Percentiles rank a stretch among this genome's conserved stretches.
Evolutionary conservation across 192 early-diverging fungal genomes (phyloP).

Genomic region (Cladochytrium replicatum): DNA sequence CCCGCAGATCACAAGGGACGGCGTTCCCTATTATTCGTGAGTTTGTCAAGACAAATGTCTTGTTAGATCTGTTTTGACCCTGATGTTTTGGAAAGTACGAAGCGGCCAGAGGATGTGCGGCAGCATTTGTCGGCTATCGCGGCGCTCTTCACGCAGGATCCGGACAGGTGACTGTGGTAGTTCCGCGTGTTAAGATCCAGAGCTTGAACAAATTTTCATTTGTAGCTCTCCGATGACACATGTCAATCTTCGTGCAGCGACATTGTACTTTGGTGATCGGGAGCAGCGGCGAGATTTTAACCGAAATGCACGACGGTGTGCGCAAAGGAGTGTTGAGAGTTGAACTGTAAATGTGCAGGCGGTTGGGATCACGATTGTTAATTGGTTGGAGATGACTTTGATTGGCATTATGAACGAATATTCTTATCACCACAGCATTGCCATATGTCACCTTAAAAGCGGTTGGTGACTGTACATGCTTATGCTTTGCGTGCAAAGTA

Average conservation of each 20-base stretch:
- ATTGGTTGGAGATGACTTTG: too few relatives aligned
- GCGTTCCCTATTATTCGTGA: constrained; percentile 39
- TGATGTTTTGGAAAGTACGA: constrained; percentile 9
- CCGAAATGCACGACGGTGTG: constrained; percentile 34
- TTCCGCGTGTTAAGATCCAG: too few relatives aligned
- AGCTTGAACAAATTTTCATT: too few relatives aligned
- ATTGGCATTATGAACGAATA: too few relatives aligned
- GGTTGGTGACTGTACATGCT: too few relatives aligned
- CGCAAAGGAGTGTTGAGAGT: constrained; percentile 25
- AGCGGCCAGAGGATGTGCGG: constrained; percentile 37
- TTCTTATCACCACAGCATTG: too few relatives aligned
- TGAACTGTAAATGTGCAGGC: constrained; percentile 11
- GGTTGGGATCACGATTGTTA: too few relatives aligned
- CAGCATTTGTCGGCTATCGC: constrained; percentile 38
- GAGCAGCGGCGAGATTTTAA: constrained; percentile 30
- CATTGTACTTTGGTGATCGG: constrained; percentile 26
- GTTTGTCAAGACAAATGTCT: not conserved
- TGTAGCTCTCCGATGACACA: constrained; percentile 29
- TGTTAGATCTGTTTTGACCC: not conserved
- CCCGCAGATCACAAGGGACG: constrained; percentile 45
- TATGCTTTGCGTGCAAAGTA: too few relatives aligned
- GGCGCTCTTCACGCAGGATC: constrained; percentile 29
- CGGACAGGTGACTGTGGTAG: constrained; percentile 10
- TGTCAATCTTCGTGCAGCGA: constrained; percentile 29
- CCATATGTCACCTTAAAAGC: too few relatives aligned